A percentile compares a stretch with the other conserved stretches of the same genome.
phyloP scores from a whole-genome alignment of 805 yeast species.

The Zygosaccharomyces lentus region DNA sequence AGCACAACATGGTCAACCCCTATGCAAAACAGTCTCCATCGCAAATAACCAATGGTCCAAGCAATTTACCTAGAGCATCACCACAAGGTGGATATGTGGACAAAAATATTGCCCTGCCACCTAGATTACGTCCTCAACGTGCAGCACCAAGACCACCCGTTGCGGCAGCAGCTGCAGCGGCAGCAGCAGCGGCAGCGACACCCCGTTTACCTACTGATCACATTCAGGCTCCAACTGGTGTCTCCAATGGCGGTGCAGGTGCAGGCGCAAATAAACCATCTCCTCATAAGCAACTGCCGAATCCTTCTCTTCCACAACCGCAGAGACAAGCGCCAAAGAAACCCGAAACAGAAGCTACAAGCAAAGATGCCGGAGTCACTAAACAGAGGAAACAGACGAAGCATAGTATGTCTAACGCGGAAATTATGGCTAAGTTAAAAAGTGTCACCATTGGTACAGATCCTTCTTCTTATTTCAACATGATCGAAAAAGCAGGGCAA shows the following conservation, averaged over 20 bases:
- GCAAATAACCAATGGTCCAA: constrained; percentile 1
- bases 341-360: constrained; percentile 19
- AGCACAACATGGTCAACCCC: constrained; percentile 27
- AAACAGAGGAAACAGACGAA: constrained; percentile 46
- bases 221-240: neutral
- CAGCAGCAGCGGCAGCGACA: constrained; percentile 3
- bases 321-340: constrained; percentile 33
- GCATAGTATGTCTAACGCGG: constrained; percentile 77
- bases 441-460: constrained; percentile 79
- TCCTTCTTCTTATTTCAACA: constrained; percentile 77
- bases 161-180: constrained; percentile 7
- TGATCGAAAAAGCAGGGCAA: constrained; percentile 87
- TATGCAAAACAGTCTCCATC: constrained; percentile 15
- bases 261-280: constrained; percentile 15
- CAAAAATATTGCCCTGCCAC: constrained; percentile 8
- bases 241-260: neutral
- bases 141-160: constrained; percentile 25
- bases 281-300: constrained; percentile 28
- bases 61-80: constrained; percentile 6
- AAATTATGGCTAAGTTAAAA: constrained; percentile 72
- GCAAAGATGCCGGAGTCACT: constrained; percentile 32
- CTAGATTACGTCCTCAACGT: constrained; percentile 27
- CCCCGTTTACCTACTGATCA: constrained; percentile 4
- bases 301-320: constrained; percentile 14
- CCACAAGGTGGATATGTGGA: constrained; percentile 9